These are phyloP conservation scores for Lyophyllum decastes DNA, from an alignment of 768 basidiomycete species.

Conservation along the genomic window DNA sequence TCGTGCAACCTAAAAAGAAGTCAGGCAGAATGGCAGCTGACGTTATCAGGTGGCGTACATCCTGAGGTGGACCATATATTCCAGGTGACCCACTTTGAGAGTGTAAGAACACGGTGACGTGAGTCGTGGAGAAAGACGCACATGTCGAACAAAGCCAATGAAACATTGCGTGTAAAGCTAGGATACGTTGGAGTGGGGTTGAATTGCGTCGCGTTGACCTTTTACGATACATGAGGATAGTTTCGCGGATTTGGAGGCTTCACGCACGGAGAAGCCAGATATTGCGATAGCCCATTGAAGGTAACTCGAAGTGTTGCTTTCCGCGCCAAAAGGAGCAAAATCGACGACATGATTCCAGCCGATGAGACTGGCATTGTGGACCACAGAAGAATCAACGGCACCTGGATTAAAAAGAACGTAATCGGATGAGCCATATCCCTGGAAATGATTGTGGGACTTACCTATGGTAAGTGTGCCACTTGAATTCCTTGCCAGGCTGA, in stretches of 20 bases:
- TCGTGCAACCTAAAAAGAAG: slow-evolving; percentile 55
- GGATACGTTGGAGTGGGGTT: slow-evolving; percentile 67
- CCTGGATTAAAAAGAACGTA: slow-evolving; percentile 37
- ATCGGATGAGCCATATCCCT: not conserved
- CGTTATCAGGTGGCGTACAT: slow-evolving; percentile 43
- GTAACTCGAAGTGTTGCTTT: slow-evolving; percentile 66
- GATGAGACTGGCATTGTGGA: slow-evolving; percentile 58
- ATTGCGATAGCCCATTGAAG: slow-evolving; percentile 76
- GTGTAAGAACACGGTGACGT: not conserved
- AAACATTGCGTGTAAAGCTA: slow-evolving; percentile 48
- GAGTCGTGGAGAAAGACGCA: slow-evolving; percentile 33
- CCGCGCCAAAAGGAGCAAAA: slow-evolving; percentile 63
- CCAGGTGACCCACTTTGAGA: slow-evolving; percentile 62
- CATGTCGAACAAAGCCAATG: slow-evolving; percentile 76
- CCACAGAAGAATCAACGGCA: slow-evolving; percentile 73
- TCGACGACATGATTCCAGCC: slow-evolving; percentile 76
- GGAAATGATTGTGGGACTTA: slow-evolving; percentile 25
- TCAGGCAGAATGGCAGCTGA: slow-evolving; percentile 2
- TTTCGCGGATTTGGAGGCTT: not conserved
- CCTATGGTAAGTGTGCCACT: slow-evolving; percentile 69
- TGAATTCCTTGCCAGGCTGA: slow-evolving; percentile 60
- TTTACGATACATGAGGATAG: not conserved
- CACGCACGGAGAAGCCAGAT: slow-evolving; percentile 51
- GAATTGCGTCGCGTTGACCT: slow-evolving; percentile 60
- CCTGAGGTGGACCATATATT: slow-evolving; percentile 76